A percentile compares a stretch with the other conserved stretches of the same genome.
Conservation (phyloP, 2,329 filamentous ascomycete genomes). For the Aspergillus ochraceus region DNA sequence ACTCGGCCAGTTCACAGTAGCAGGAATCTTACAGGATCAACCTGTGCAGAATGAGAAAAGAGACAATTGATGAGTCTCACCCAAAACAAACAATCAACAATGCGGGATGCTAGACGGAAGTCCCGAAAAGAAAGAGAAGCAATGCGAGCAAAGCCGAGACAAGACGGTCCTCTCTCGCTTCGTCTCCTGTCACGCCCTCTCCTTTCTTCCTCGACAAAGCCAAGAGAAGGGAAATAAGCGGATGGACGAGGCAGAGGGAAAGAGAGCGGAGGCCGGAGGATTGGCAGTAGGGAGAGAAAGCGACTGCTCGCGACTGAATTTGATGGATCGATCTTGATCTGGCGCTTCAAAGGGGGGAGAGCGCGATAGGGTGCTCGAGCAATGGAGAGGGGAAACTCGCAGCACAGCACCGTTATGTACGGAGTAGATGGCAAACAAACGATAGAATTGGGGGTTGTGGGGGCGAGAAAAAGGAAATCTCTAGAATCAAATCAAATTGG, state of each 20-base stretch:
- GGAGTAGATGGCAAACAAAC: background rate
- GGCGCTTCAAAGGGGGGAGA: background rate
- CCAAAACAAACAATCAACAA: background rate
- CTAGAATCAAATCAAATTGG: background rate
- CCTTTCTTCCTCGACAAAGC: background rate
- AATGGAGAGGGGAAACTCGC: background rate
- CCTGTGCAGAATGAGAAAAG: slow-evolving; percentile 21
- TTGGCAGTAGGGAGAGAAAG: background rate
- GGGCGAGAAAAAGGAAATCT: background rate
- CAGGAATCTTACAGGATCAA: slow-evolving; percentile 28
- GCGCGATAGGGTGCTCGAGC: background rate
- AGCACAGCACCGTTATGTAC: background rate
- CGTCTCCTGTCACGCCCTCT: background rate
- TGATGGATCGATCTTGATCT: background rate
- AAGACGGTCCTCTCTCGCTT: background rate
- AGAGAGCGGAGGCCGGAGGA: background rate
- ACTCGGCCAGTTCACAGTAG: slow-evolving; percentile 10
- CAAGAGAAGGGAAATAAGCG: background rate
- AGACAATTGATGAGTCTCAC: background rate
- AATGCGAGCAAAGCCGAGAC: background rate
- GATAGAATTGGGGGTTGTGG: background rate
- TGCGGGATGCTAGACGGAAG: background rate
- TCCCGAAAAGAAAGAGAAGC: background rate
- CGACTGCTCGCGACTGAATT: background rate
- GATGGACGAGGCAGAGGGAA: background rate